Evolutionary conservation across 192 early-diverging fungal genomes (phyloP).

Genomic region (Kickxella alabastrina): DNA sequence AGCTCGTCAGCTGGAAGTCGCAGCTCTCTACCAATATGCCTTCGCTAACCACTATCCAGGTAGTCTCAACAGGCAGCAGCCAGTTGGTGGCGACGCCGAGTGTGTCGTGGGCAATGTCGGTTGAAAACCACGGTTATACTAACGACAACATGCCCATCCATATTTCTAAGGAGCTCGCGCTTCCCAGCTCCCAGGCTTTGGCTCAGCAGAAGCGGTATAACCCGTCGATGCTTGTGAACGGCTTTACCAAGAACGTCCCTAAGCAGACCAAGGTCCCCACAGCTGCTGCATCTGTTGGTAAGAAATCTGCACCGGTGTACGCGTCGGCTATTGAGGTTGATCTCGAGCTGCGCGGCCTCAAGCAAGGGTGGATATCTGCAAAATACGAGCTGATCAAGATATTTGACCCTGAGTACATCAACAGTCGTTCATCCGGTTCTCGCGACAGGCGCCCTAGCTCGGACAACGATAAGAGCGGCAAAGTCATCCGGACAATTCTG

Average conservation of each 20-base stretch:
- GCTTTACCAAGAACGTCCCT: conserved; percentile 2
- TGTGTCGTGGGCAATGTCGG: conserved; percentile 3
- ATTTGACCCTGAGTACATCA: not conserved
- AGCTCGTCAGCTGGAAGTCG: not conserved
- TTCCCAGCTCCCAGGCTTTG: not conserved
- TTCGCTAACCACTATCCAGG: too few relatives aligned
- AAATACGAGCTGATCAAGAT: not conserved
- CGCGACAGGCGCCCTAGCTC: too few relatives aligned
- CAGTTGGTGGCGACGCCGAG: not conserved
- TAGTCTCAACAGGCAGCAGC: not conserved
- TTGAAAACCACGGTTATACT: conserved; percentile 1
- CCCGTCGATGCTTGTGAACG: conserved; percentile 3
- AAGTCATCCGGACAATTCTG: not conserved
- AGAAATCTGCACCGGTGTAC: not conserved
- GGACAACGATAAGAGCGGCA: not conserved
- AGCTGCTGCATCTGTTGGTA: not conserved
- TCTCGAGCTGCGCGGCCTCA: conserved; percentile 1
- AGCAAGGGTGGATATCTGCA: not conserved
- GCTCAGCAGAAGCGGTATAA: not conserved
- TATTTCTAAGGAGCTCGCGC: not conserved
- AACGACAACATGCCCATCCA: not conserved
- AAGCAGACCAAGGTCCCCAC: not conserved
- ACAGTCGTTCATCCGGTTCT: too few relatives aligned
- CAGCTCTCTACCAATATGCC: too few relatives aligned
- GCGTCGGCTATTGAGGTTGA: not conserved